Evolutionary conservation across 805 yeast species (phyloP), one percentile per base, ranked within the genome.

Genomic region (Spathaspora arborariae): DNA sequence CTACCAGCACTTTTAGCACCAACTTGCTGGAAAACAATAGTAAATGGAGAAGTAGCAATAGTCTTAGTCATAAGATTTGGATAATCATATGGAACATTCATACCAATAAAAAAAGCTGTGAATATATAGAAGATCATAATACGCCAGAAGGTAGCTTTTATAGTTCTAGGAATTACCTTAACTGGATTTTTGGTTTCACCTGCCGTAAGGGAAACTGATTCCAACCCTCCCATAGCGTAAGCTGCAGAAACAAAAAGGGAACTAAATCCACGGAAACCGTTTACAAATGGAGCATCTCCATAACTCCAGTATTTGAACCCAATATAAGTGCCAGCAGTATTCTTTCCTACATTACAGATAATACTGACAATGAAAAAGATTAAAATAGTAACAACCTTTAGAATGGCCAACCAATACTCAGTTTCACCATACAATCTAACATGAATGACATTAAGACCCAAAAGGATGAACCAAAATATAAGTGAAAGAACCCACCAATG

Each of bases 261-360:
- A 33, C 78, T 78, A 56, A 79, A 75, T 5, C 82, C 81, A 53
- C 69, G 68, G 57, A 78, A 75, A 2, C 80, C 80, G 52, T 75
- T 55, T 33, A 75, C 78, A 51, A 75, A 65, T 9, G 80, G 79
- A n/a, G 79, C 80, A 21, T 76, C 84, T 7, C 78, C 78, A 42
- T 69, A 58, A 20, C 59, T 50, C 74, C 74, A 70, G 50, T 68
- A 66, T 55, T 70, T 75, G 54, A 70, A 67, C 3, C 76, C 76
- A 36, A 69, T 64, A 52, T 70, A 71, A 39, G 64, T 67, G 44
- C 68, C 62, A n/a, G 46, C 30, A 9, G 70, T 67, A 51, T 80
- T 81, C 42, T 81, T 82, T 38, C 86, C 86, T 19, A 74, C 79
- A 54, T 79, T 79, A 42, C 76, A 81, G 7, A 80, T 72, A 47